A percentile compares a stretch with the other conserved stretches of the same genome.
phyloP scores from a whole-genome alignment of 257 asterid species.

The Knoxia roxburghii region DNA sequence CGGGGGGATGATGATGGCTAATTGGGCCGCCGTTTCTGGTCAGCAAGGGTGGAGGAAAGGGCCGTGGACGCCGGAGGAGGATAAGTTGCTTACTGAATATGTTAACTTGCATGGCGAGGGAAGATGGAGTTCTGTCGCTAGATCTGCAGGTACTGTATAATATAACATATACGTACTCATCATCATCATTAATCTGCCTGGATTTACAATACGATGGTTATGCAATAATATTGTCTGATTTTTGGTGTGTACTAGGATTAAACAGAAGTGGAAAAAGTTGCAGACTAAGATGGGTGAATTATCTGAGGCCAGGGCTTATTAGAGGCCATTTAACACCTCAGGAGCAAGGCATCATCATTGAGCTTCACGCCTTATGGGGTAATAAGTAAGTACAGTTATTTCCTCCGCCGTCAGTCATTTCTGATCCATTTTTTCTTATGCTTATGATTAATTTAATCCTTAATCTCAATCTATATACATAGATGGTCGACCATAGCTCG shows the following conservation, averaged over 20 bases:
- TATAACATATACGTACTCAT: too few relatives aligned
- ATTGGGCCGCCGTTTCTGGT: conserved; percentile 23
- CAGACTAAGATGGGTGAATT: conserved; percentile 47
- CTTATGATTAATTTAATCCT: too few relatives aligned
- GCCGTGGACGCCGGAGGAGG: conserved; percentile 47
- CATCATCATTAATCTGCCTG: too few relatives aligned
- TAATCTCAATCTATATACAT: too few relatives aligned
- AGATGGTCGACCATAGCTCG: conserved; percentile 44
- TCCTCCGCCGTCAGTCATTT: not conserved
- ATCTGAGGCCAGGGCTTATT: conserved; percentile 40
- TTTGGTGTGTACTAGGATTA: conserved; percentile 25
- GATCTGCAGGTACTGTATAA: conserved; percentile 22
- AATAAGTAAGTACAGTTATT: conserved; percentile 38
- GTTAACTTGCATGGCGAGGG: conserved; percentile 39
- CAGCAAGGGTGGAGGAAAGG: conserved; percentile 41
- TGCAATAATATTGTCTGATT: too few relatives aligned
- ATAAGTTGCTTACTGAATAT: conserved; percentile 29
- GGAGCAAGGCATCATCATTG: conserved; percentile 42
- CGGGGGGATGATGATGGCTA: conserved; percentile 21
- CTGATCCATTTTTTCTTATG: not conserved
- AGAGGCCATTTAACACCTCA: conserved; percentile 40
- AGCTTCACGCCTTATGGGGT: conserved; percentile 46
- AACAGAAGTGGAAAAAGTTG: conserved; percentile 45
- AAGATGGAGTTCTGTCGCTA: conserved; percentile 41
- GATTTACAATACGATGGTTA: too few relatives aligned